Evolutionary conservation across 2,329 filamentous ascomycete genomes (phyloP), one percentile per base, ranked within the genome.

Genomic region (Diaporthe citrichinensis): DNA sequence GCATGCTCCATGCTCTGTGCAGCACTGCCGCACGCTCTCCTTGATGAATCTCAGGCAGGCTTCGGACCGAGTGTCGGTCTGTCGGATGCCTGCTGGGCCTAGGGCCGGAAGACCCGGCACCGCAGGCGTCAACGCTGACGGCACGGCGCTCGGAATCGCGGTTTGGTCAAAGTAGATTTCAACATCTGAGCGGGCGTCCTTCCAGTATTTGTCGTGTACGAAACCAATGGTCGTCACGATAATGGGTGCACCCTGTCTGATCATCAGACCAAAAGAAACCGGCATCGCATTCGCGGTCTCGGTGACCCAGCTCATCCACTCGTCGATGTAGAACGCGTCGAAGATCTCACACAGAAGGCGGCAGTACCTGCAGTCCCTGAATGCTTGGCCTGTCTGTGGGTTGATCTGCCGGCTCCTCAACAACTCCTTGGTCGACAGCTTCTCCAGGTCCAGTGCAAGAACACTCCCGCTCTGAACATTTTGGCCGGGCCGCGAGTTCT

Each of bases 291-390:
- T 68, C 2, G 12, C 6, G 6, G 65, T 68, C 65, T 68, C 65
- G 31, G 65, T 68, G 1, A 68, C 65, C 65, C 65, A 68, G 34
- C 65, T 68, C 65, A 68, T 68, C 65, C 65, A 68, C 65, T 68
- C 65, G 65, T 68, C 65, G 46, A 68, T 39, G n/a, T 68, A 68
- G 14, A 53, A 68, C 1, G 65, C 65, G 4, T 68, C 65, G 46
- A 68, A 53, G 2, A 68, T 20, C 12, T 39, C 46, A 6, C 65
- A 68, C 23, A 68, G 46, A 4, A 68, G 65, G 9, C 65, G 65
- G 65, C 65, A 68, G 46, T 68, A 68, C n/a, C 8, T 39, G 65
- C 65, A 68, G 28, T 53, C 62, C 44, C 46, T 53, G 20, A 41
- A 39, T 2, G 31, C 46, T 1, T 20, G 8, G 4, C 65, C 65